Evolutionary conservation across 1,139 yeast genomes (phyloP), one percentile per base, ranked within the genome.

Genomic region (Pichia sp.): DNA sequence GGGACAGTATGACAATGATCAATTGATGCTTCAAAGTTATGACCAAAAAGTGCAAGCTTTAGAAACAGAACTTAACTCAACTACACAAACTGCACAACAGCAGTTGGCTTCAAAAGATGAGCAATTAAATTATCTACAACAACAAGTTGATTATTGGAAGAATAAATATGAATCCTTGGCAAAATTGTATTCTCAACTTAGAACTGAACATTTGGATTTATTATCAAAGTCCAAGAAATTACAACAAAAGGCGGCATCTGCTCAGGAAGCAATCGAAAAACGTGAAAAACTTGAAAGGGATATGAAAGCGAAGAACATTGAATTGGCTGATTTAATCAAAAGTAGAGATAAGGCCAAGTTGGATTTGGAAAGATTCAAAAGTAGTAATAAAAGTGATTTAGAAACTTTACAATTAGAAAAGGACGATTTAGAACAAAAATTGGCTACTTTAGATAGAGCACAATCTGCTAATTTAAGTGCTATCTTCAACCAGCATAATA

Each of bases 321-420:
- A 89, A 64, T 73, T 89, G 56, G 96, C 96, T 1, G 96, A 88
- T 60, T 74, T 89, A 59, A 88, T 88, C 52, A 77, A 95, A 53
- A 96, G 89, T 63, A 80, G 97, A 54, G 97, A 89, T 61, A 75
- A 95, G 50, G 95, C 96, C 1, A 77, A 94, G 61, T 73, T 87
- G 56, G 96, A 88, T 52, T 68, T 87, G 46, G 96, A 88, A 58
- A 76, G 89, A 57, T 66, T 79, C 23, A 80, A 76, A 58, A 90
- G 85, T 16, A 70, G 77, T 30, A 82, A 82, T 56, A 82, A 79
- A 52, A 80, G 73, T 56, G 87, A 83, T 56, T 76, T 82, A 55
- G 92, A 85, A 57, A 74, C 71, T 53, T 70, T 86, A 39, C 81
- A 82, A 57, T 71, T 89, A 3, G 84, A 84, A 59, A 64, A 85